Evolutionary conservation across 2,329 filamentous ascomycete genomes (phyloP), one percentile per base, ranked within the genome.

Genomic region (Alternaria arborescens): DNA sequence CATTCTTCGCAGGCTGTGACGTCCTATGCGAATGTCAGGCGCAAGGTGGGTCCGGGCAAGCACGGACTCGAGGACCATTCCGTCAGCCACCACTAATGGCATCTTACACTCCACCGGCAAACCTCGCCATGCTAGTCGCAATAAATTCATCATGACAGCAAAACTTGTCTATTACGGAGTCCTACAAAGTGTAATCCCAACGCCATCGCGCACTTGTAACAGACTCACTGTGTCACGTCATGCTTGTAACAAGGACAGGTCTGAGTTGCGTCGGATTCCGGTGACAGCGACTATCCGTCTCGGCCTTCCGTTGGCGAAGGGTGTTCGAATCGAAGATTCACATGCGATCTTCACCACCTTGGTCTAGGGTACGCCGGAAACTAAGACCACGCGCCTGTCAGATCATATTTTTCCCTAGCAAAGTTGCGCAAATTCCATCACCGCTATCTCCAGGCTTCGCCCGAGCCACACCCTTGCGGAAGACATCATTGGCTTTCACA

Each of bases 1-100:
- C 70, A 59, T 50, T 58, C 65, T 64, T 57, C 50, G 54, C 59
- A 44, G 43, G 52, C 53, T 62, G 52, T 68, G 64, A 64, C 55
- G 58, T 63, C 52, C 52, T 52, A 48, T 48, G 58, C 54, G 51
- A 48, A 48, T 55, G 48, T 59, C 34, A 54, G 58, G 58, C 52
- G 47, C 51, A 41, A 41, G 40, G 58, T 66, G 62, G 62, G 58
- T 47, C 56, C 41, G 28, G 47, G 24, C 34, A 56, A 34, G 58
- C 58, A 57, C 47, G 58, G 60, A 44, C 54, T 51, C 11, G 24
- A 41, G 24, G 20, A 26, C 48, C 34, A 18, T 42, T 55, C 51
- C 26, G 56, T 64, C 55, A 67, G 60, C 55, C 58, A 55, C 55
- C 54, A 32, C 60, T 58, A 60, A 57, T 30, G 52, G 51, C 41